Conservation (phyloP, 2,329 filamentous ascomycete species). For the Stemphylium vesicarium region DNA sequence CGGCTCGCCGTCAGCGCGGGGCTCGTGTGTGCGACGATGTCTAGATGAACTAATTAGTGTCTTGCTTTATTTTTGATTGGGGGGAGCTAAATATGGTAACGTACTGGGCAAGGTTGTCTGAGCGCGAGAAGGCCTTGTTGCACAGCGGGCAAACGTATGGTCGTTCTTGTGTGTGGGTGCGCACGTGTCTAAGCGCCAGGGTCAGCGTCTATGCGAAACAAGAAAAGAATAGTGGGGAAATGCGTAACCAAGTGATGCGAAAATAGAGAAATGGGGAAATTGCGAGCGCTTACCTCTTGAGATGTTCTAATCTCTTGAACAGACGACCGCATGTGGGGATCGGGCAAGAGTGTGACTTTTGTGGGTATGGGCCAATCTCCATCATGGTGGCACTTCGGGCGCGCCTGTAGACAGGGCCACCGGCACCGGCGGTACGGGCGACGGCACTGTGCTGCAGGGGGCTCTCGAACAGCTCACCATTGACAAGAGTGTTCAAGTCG, state of each 20-base stretch:
- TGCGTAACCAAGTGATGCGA: conserved; percentile 13
- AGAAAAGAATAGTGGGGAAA: conserved; percentile 24
- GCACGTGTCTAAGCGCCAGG: conserved; percentile 79
- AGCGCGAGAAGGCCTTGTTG: conserved; percentile 98
- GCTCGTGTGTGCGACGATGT: conserved; percentile 82
- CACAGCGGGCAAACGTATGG: conserved; percentile 97
- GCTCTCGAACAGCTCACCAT: conserved; percentile 46
- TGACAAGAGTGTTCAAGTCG: conserved; percentile 63
- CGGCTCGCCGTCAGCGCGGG: conserved; percentile 67
- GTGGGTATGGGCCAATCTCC: conserved; percentile 94
- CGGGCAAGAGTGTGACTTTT: conserved; percentile 98
- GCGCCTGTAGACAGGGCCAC: conserved; percentile 80
- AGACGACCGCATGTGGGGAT: conserved; percentile 96
- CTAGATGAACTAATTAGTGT: conserved; percentile 55
- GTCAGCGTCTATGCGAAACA: conserved; percentile 57
- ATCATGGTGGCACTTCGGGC: conserved; percentile 94
- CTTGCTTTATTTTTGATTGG: conserved; percentile 14
- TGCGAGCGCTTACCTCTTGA: conserved; percentile 83
- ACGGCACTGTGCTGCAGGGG: conserved; percentile 64
- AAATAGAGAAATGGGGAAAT: conserved; percentile 35
- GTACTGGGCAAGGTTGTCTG: conserved; percentile 98
- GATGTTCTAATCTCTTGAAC: conserved; percentile 98
- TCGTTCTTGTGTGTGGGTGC: conserved; percentile 98
- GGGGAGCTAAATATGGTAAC: conserved; percentile 30
- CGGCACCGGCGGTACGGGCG: conserved; percentile 65